Conservation (phyloP, 2,329 filamentous ascomycete genomes). For the Fusarium nygamai region DNA sequence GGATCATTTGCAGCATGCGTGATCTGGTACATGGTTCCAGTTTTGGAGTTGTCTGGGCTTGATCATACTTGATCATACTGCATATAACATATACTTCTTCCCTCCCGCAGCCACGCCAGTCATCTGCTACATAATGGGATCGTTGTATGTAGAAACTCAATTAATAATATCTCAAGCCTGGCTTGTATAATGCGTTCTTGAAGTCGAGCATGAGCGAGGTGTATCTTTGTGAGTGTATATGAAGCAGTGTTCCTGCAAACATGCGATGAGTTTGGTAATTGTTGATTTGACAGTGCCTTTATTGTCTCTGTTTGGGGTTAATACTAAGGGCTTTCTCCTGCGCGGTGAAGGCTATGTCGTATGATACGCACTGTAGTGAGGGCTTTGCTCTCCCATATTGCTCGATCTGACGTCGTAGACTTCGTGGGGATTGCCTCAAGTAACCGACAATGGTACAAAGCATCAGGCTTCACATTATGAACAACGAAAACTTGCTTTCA, state of each 20-base stretch:
- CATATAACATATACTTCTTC: slow-evolving; percentile 1
- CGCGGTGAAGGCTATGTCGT: neutral
- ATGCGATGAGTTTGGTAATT: neutral
- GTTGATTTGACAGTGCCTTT: neutral
- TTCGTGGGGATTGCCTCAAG: too few species aligned
- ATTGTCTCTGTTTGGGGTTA: neutral
- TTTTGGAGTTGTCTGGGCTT: slow-evolving; percentile 10
- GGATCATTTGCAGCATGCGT: neutral
- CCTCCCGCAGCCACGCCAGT: slow-evolving; percentile 1
- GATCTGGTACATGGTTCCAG: neutral
- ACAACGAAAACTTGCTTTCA: neutral
- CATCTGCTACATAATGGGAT: neutral
- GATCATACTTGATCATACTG: slow-evolving; percentile 9
- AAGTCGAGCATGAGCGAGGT: neutral
- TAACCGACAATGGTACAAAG: neutral
- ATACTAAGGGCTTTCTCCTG: neutral
- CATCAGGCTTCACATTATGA: neutral
- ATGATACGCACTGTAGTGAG: neutral
- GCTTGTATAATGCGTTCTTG: neutral
- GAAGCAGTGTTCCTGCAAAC: neutral
- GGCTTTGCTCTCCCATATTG: neutral
- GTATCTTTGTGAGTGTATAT: neutral
- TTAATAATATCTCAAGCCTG: slow-evolving; percentile 33
- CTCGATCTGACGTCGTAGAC: neutral
- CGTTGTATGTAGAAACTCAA: slow-evolving; percentile 30